These are phyloP conservation scores for Exophiala oligosperma DNA, from an alignment of 2,329 filamentous ascomycete species.

Conservation along the genomic window DNA sequence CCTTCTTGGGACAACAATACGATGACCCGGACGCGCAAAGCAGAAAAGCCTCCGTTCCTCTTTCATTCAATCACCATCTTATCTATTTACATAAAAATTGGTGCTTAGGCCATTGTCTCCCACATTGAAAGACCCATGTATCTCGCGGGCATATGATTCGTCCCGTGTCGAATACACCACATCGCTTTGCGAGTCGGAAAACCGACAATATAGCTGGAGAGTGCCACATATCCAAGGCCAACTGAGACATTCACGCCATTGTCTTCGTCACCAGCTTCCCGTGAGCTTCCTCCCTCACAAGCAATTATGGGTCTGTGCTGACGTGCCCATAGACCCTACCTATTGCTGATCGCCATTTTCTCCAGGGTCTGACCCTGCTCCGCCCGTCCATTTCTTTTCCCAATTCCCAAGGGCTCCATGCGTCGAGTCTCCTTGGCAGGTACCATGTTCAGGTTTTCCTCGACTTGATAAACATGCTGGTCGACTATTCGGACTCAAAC, in stretches of 20 bases:
- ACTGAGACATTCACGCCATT: conserved; percentile 17
- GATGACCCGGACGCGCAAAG: too few species aligned
- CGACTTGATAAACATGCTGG: conserved; percentile 42
- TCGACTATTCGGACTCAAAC: conserved; percentile 60
- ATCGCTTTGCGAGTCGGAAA: background rate
- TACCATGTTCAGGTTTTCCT: conserved; percentile 7
- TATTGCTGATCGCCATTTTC: conserved; percentile 5
- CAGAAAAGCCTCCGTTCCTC: too few species aligned
- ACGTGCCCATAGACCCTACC: conserved; percentile 4
- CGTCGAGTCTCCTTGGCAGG: conserved; percentile 12
- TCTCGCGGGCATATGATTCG: background rate
- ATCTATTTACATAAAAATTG: too few species aligned
- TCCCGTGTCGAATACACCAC: background rate
- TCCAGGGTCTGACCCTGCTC: conserved; percentile 9
- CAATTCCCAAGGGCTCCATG: conserved; percentile 2
- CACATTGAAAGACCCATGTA: too few species aligned
- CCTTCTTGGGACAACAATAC: background rate
- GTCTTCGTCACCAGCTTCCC: conserved; percentile 13
- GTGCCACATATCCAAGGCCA: background rate
- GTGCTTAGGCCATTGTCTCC: too few species aligned
- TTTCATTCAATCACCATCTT: too few species aligned
- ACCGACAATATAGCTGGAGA: background rate
- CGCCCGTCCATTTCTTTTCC: background rate
- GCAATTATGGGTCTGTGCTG: conserved; percentile 1
- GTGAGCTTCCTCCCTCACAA: background rate